Evolutionary conservation across 73 alveolate genomes (phyloP).

Genomic region (Blepharisma japonicum): DNA sequence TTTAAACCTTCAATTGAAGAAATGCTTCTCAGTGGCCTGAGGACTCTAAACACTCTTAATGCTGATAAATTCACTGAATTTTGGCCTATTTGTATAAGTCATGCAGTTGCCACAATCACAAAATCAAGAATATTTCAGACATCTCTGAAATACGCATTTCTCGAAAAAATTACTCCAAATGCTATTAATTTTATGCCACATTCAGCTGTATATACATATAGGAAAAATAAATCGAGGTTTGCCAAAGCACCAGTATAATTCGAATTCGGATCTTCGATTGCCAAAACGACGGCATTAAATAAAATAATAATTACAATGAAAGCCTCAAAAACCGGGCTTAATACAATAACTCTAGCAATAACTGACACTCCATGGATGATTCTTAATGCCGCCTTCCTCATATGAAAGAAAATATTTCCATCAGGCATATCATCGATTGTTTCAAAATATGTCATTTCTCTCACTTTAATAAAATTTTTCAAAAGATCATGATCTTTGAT

Average conservation of each 20-base stretch:
- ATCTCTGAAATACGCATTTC: constrained; percentile 87
- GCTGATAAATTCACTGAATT: constrained; percentile 49
- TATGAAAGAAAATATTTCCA: not conserved
- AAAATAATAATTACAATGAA: constrained; percentile 48
- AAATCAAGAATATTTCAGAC: constrained; percentile 87
- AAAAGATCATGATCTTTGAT: no score
- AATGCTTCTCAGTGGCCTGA: constrained; percentile 90
- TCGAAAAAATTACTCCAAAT: constrained; percentile 64
- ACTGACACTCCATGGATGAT: not conserved
- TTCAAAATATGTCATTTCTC: constrained; percentile 10
- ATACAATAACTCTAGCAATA: constrained; percentile 21
- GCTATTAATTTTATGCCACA: constrained; percentile 61
- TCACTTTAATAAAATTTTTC: not conserved
- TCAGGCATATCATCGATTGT: not conserved
- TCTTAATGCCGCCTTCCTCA: not conserved
- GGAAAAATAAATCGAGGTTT: constrained; percentile 49
- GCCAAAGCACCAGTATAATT: constrained; percentile 22
- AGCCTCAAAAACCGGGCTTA: constrained; percentile 38
- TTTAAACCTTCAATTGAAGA: constrained; percentile 76
- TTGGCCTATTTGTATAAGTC: constrained; percentile 42
- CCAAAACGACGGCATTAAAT: constrained; percentile 50
- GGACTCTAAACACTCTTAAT: constrained; percentile 80
- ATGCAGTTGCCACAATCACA: constrained; percentile 75
- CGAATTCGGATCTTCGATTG: constrained; percentile 57
- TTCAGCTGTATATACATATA: constrained; percentile 62